A percentile compares a stretch with the other conserved stretches of the same genome.
phyloP scores from a whole-genome alignment of 345 rosid genomes.

The Rhodomyrtus tomentosa region DNA sequence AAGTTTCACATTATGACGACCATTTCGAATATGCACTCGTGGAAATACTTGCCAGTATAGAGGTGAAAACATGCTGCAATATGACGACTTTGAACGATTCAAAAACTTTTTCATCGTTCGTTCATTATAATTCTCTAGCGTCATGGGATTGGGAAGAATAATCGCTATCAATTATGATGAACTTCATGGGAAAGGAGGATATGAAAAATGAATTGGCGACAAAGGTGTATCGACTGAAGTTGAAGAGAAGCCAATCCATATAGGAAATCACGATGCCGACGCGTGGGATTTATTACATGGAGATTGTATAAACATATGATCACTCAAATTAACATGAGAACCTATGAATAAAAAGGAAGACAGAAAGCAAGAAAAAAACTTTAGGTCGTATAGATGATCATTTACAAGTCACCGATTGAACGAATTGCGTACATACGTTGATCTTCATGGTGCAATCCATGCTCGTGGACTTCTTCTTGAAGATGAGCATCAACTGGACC shows the following conservation, averaged over 20 bases:
- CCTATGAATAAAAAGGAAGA: too few relatives aligned
- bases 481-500: constrained; percentile 5
- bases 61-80: neutral
- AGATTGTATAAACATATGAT: neutral
- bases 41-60: neutral
- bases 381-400: neutral
- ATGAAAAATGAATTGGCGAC: neutral
- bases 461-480: constrained; percentile 12
- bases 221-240: neutral
- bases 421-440: neutral
- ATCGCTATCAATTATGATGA: neutral
- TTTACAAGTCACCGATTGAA: neutral
- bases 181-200: neutral
- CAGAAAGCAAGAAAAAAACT: neutral
- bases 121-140: neutral
- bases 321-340: neutral
- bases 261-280: neutral
- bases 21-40: neutral
- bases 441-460: constrained; percentile 8
- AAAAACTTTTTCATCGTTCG: neutral
- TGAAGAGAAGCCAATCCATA: neutral
- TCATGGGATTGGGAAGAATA: neutral
- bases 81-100: neutral
- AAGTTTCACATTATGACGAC: neutral
- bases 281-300: neutral